Evolutionary conservation across 208 protist genomes (phyloP).

Genomic region (Angomonas desouzai): DNA sequence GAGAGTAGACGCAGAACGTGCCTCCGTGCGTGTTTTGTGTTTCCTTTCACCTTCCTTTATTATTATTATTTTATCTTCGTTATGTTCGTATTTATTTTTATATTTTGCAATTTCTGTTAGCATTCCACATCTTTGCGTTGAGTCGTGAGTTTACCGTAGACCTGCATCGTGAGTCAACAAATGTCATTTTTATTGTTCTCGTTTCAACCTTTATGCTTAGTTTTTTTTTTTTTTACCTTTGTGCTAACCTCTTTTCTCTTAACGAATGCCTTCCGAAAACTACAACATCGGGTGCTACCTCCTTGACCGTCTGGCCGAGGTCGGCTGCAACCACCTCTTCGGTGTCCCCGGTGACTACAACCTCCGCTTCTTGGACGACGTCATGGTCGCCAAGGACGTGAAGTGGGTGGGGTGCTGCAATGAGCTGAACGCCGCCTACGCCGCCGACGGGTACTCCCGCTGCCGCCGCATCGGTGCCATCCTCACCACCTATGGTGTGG

Average conservation of each 20-base stretch:
- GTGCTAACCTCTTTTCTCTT: background rate
- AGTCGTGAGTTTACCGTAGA: too few relatives aligned
- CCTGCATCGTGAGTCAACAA: too few relatives aligned
- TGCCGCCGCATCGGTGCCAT: constrained; percentile 39
- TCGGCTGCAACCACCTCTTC: constrained; percentile 34
- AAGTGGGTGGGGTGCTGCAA: constrained; percentile 46
- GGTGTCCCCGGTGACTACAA: constrained; percentile 51
- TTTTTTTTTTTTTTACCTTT: background rate
- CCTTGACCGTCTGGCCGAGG: constrained; percentile 31
- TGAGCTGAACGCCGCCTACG: constrained; percentile 53
- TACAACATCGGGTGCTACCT: constrained; percentile 51
- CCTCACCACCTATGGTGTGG: constrained; percentile 49
- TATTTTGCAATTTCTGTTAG: too few relatives aligned
- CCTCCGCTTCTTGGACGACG: constrained; percentile 46
- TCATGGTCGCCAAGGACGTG: constrained; percentile 23
- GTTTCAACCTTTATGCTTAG: background rate
- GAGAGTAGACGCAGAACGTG: too few relatives aligned
- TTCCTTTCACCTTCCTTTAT: constrained; percentile 13
- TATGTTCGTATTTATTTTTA: background rate
- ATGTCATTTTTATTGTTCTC: background rate
- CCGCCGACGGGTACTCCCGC: constrained; percentile 41
- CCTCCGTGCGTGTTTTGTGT: constrained; percentile 1
- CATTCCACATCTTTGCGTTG: too few relatives aligned
- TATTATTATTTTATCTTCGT: constrained; percentile 7
- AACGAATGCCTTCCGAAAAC: constrained; percentile 24